These are phyloP conservation scores for Acmispon strigosus DNA, from an alignment of 306 rosid species.

Conservation along the genomic window DNA sequence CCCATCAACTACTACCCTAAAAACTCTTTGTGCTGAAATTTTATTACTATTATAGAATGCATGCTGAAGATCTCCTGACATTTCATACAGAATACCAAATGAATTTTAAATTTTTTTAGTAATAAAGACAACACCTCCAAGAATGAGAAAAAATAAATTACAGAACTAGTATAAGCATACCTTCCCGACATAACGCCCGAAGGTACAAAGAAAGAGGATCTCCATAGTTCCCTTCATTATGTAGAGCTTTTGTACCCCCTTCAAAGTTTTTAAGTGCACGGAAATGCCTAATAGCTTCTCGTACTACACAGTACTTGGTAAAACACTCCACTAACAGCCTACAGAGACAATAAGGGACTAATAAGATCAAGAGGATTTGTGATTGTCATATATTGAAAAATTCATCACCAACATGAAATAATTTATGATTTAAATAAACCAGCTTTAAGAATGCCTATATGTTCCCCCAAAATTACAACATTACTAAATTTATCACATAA, in stretches of 20 bases:
- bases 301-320: conserved; percentile 82
- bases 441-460: not conserved
- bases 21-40: conserved; percentile 7
- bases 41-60: not conserved
- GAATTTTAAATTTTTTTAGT: conserved; percentile 5
- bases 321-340: conserved; percentile 95
- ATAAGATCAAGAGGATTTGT: conserved; percentile 7
- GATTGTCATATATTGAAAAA: not conserved
- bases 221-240: conserved; percentile 71
- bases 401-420: not conserved
- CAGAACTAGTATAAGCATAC: conserved; percentile 34
- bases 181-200: conserved; percentile 92
- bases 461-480: not conserved
- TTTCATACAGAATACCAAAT: not conserved
- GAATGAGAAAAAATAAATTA: not conserved
- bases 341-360: conserved; percentile 24
- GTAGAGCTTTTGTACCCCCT: conserved; percentile 66
- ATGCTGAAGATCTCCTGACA: conserved; percentile 2
- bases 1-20: not conserved
- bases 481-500: conserved; percentile 1
- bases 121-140: conserved; percentile 3
- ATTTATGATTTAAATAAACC: conserved; percentile 11
- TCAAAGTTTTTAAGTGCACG: conserved; percentile 76
- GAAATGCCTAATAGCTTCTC: conserved; percentile 94
- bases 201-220: conserved; percentile 95